These are phyloP conservation scores for Pseudozyma sp. DNA, from an alignment of 1,284 basidiomycete genomes.

Conservation along the genomic window DNA sequence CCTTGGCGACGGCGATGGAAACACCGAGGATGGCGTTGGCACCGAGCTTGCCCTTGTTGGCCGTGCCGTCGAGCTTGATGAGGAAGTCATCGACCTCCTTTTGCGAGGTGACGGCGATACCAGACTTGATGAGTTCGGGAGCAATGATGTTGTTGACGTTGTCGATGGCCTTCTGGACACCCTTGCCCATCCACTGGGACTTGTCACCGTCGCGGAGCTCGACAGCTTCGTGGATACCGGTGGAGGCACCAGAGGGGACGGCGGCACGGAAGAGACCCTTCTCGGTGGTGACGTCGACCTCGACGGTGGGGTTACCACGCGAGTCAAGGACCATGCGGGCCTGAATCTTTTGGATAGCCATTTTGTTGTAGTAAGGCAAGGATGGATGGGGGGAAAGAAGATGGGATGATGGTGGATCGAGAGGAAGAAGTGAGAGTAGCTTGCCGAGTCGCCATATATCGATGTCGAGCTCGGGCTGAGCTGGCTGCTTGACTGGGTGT, in stretches of 20 bases:
- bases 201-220: conserved; percentile 98
- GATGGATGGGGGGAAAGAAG: conserved; percentile 5
- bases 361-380: conserved; percentile 28
- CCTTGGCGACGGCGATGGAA: conserved; percentile 94
- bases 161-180: conserved; percentile 87
- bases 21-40: conserved; percentile 99
- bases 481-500: neutral
- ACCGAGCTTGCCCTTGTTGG: conserved; percentile 99
- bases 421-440: conserved; percentile 7
- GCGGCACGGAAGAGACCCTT: conserved; percentile 89
- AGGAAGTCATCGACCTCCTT: conserved; percentile 98
- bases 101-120: conserved; percentile 88
- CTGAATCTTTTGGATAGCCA: conserved; percentile 63
- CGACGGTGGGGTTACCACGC: conserved; percentile 69
- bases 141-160: conserved; percentile 95
- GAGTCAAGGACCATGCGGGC: conserved; percentile 66
- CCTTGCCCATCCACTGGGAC: conserved; percentile 89
- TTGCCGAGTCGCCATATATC: conserved; percentile 24
- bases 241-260: conserved; percentile 98
- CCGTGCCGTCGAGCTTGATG: conserved; percentile 96
- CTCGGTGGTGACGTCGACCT: conserved; percentile 67
- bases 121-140: conserved; percentile 87
- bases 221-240: conserved; percentile 97
- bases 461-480: neutral
- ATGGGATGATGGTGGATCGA: conserved; percentile 19